phyloP scores from a whole-genome alignment of 2,329 filamentous ascomycete species.

The Orbilia quercus region DNA sequence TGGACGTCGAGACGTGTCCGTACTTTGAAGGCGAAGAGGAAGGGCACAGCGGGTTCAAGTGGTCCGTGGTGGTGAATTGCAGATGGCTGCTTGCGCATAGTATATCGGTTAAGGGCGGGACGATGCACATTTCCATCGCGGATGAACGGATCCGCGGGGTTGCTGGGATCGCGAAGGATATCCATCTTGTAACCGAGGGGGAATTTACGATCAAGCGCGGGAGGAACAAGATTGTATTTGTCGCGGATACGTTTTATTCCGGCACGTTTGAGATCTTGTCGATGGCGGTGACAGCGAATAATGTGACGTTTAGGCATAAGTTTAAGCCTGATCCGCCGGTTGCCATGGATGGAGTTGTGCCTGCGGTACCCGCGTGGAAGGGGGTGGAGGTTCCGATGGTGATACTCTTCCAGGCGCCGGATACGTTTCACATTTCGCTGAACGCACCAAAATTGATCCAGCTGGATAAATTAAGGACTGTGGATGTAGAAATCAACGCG shows the following conservation, averaged over 20 bases:
- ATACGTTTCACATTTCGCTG: slow-evolving; percentile 74
- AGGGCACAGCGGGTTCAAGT: slow-evolving; percentile 74
- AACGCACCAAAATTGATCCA: slow-evolving; percentile 78
- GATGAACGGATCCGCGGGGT: slow-evolving; percentile 62
- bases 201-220: slow-evolving; percentile 69
- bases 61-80: slow-evolving; percentile 71
- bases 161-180: slow-evolving; percentile 70
- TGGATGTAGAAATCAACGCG: slow-evolving; percentile 78
- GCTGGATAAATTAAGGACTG: slow-evolving; percentile 79
- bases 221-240: slow-evolving; percentile 38
- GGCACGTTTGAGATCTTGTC: slow-evolving; percentile 42
- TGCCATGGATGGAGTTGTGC: slow-evolving; percentile 13
- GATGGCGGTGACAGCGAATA: slow-evolving; percentile 34
- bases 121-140: slow-evolving; percentile 70
- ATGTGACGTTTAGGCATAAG: slow-evolving; percentile 51
- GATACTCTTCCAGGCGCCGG: slow-evolving; percentile 76
- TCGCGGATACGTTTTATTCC: slow-evolving; percentile 44
- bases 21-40: slow-evolving; percentile 72
- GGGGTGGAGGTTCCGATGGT: slow-evolving; percentile 71
- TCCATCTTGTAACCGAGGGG: slow-evolving; percentile 71
- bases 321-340: slow-evolving; percentile 49
- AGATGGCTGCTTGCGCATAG: slow-evolving; percentile 78
- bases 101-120: slow-evolving; percentile 74
- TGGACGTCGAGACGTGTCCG: slow-evolving; percentile 75
- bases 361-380: slow-evolving; percentile 59